Evolutionary conservation across 768 basidiomycete genomes (phyloP).

Genomic region (Serendipita vermifera): DNA sequence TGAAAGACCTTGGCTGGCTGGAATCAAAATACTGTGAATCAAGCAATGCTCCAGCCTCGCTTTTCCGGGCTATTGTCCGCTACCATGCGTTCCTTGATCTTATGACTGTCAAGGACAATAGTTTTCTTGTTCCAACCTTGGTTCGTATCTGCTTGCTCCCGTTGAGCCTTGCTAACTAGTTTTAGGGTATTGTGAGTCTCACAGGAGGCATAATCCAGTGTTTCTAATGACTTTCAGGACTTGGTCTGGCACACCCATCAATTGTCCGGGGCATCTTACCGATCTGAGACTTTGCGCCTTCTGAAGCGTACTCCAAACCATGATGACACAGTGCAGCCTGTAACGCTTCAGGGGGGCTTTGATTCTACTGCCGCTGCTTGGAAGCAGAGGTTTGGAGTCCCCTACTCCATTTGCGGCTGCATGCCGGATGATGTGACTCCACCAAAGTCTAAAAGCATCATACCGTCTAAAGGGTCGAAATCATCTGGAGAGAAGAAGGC

Average conservation of each 20-base stretch:
- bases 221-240: slow-evolving; percentile 4
- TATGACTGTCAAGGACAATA: neutral
- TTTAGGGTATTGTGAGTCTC: neutral
- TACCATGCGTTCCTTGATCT: slow-evolving; percentile 40
- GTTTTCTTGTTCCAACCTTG: neutral
- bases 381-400: neutral
- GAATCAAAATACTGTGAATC: slow-evolving; percentile 30
- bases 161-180: neutral
- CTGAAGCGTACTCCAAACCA: neutral
- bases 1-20: slow-evolving; percentile 42
- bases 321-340: neutral
- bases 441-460: neutral
- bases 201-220: neutral
- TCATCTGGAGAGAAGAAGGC: neutral
- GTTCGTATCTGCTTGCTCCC: neutral
- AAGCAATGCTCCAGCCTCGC: slow-evolving; percentile 24
- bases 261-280: slow-evolving; percentile 8
- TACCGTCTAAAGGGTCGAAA: no score
- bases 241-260: slow-evolving; percentile 17
- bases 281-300: neutral
- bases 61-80: slow-evolving; percentile 35
- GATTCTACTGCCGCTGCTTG: neutral
- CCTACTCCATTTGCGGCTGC: neutral
- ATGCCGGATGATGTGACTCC: neutral
- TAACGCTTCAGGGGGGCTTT: neutral